A percentile compares a stretch with the other conserved stretches of the same genome.
phyloP scores from a whole-genome alignment of 1,284 basidiomycete species.

The Mycosarcoma maydis region DNA sequence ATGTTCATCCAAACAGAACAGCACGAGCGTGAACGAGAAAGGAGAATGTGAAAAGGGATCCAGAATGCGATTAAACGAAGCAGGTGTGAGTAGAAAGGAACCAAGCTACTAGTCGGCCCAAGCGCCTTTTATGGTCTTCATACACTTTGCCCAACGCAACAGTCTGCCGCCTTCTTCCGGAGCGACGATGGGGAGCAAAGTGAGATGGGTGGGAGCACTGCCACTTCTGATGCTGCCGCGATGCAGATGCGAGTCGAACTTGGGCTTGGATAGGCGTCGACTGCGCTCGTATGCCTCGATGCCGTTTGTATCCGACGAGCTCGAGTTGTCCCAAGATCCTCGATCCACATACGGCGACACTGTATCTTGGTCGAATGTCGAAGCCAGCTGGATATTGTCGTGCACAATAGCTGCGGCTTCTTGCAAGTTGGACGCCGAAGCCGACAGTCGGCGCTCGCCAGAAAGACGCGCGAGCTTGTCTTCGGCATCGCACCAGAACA shows the following conservation, averaged over 20 bases:
- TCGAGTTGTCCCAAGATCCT: not conserved
- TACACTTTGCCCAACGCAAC: constrained; percentile 77
- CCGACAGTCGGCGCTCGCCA: constrained; percentile 50
- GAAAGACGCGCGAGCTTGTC: constrained; percentile 70
- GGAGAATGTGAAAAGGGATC: too few relatives aligned
- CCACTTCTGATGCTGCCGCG: constrained; percentile 59
- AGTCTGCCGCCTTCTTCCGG: constrained; percentile 83
- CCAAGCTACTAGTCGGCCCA: constrained; percentile 71
- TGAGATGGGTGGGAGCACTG: constrained; percentile 50
- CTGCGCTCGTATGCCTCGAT: constrained; percentile 38
- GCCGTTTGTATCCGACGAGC: constrained; percentile 12
- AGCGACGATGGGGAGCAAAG: constrained; percentile 76
- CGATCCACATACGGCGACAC: constrained; percentile 1
- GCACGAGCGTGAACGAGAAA: too few relatives aligned
- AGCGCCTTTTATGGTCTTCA: constrained; percentile 80
- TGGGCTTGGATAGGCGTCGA: constrained; percentile 55
- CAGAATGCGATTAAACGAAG: not conserved
- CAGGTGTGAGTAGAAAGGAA: not conserved
- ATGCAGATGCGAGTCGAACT: constrained; percentile 50
- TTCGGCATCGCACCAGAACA: constrained; percentile 99
- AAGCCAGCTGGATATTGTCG: constrained; percentile 36
- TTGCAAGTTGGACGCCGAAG: constrained; percentile 32
- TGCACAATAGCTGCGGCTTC: constrained; percentile 35
- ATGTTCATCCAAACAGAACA: too few relatives aligned
- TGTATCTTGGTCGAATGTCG: constrained; percentile 17